Conservation (phyloP, 345 rosid genomes). For the Eucalyptus curtisii region DNA sequence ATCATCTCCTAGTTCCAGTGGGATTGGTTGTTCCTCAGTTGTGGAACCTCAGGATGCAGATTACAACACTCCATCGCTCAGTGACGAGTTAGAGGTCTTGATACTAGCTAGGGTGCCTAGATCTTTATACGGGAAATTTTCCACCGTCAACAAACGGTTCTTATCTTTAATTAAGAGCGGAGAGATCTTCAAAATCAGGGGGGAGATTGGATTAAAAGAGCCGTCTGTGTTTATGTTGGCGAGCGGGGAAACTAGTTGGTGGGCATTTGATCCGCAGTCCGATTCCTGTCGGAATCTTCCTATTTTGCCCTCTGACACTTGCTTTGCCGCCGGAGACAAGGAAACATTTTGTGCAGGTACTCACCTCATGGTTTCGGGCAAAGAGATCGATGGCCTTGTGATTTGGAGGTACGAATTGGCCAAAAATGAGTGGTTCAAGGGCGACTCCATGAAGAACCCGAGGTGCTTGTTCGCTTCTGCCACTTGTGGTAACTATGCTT, state of each 20-base stretch:
- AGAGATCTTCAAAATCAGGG: conserved; percentile 54
- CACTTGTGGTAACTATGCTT: conserved; percentile 43
- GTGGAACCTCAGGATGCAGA: conserved; percentile 92
- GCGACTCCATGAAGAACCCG: conserved; percentile 56
- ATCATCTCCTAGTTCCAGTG: neutral
- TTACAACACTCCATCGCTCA: conserved; percentile 59
- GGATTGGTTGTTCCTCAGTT: conserved; percentile 12
- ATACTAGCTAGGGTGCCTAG: conserved; percentile 66
- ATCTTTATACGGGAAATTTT: conserved; percentile 65
- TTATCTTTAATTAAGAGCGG: conserved; percentile 46
- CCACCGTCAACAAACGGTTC: conserved; percentile 36
- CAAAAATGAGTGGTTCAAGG: conserved; percentile 61
- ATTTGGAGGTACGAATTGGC: conserved; percentile 79
- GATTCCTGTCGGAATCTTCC: conserved; percentile 40
- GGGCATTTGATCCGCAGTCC: conserved; percentile 49
- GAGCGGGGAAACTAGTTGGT: conserved; percentile 63
- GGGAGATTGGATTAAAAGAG: conserved; percentile 40
- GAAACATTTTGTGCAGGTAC: conserved; percentile 81
- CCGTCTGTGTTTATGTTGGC: conserved; percentile 70
- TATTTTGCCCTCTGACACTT: conserved; percentile 48
- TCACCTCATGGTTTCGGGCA: conserved; percentile 70
- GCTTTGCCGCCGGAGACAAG: conserved; percentile 50
- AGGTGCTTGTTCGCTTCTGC: conserved; percentile 79
- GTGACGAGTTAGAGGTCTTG: conserved; percentile 57
- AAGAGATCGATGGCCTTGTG: conserved; percentile 36